Conservation (phyloP, 306 rosid genomes). For the Carpinus fangiana region DNA sequence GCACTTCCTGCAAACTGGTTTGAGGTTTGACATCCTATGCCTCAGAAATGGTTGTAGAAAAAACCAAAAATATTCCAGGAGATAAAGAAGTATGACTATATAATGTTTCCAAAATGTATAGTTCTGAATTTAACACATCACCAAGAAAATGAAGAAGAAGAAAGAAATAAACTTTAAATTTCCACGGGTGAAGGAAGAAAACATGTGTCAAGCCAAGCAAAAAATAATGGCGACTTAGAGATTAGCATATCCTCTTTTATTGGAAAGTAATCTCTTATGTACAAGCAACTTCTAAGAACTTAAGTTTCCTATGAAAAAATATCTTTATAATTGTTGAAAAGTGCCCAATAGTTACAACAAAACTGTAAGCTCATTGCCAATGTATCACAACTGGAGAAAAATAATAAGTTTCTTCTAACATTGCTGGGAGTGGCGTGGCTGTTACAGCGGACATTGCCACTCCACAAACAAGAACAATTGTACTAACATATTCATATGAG, state of each 20-base stretch:
- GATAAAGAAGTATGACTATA: background rate
- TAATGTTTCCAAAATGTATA: background rate
- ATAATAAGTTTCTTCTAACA: background rate
- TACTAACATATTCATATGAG: background rate
- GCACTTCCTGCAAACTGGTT: slow-evolving; percentile 94
- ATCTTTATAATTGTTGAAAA: background rate
- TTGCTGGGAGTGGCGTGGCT: background rate
- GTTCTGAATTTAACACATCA: background rate
- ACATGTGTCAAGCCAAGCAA: background rate
- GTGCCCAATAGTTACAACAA: background rate
- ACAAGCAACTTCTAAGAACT: background rate
- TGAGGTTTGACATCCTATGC: slow-evolving; percentile 21
- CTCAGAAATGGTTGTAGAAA: slow-evolving; percentile 28
- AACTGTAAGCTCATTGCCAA: background rate
- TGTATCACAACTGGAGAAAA: background rate
- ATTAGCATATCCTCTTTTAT: background rate
- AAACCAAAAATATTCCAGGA: background rate
- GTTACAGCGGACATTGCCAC: background rate
- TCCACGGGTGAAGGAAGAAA: background rate
- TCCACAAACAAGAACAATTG: background rate
- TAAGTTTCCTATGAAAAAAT: background rate
- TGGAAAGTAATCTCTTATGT: background rate
- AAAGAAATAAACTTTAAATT: background rate
- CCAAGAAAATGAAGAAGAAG: background rate
- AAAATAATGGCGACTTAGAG: background rate